Percentiles rank a stretch among this genome's conserved stretches.
Evolutionary conservation across 345 rosid species (phyloP).

Genomic region (Triadica sebifera): DNA sequence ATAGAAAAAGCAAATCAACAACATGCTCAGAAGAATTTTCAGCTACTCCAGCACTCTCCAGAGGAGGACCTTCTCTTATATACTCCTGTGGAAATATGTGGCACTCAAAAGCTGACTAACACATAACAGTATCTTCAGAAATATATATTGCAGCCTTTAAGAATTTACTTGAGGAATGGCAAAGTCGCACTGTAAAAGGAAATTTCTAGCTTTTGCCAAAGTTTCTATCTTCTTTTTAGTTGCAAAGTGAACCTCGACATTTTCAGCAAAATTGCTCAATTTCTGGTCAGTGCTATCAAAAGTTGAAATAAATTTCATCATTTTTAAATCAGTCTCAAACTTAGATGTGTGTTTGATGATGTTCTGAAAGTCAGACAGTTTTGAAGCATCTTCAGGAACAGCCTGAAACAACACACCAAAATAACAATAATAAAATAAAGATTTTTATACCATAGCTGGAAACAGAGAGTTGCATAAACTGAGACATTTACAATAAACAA

Average conservation of each 20-base stretch:
- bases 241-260: slow-evolving; percentile 98
- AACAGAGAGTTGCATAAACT: not conserved
- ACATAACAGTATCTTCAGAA: slow-evolving; percentile 16
- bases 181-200: slow-evolving; percentile 76
- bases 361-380: slow-evolving; percentile 83
- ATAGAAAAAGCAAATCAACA: slow-evolving; percentile 69
- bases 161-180: slow-evolving; percentile 63
- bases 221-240: slow-evolving; percentile 75
- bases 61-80: slow-evolving; percentile 31
- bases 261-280: slow-evolving; percentile 77
- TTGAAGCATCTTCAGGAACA: slow-evolving; percentile 92
- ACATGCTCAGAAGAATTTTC: slow-evolving; percentile 45
- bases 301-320: slow-evolving; percentile 62
- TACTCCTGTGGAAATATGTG: slow-evolving; percentile 48
- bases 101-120: slow-evolving; percentile 9
- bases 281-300: slow-evolving; percentile 60
- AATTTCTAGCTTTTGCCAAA: slow-evolving; percentile 80
- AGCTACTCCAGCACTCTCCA: slow-evolving; percentile 32
- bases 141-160: slow-evolving; percentile 8
- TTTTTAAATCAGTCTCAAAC: slow-evolving; percentile 71
- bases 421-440: not conserved
- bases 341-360: slow-evolving; percentile 56
- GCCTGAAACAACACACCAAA: slow-evolving; percentile 43
- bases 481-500: not conserved
- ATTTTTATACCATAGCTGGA: not conserved